Base-by-base conservation (phyloP, 2,329 filamentous ascomycete species). In the Apiospora saccharicola region DNA sequence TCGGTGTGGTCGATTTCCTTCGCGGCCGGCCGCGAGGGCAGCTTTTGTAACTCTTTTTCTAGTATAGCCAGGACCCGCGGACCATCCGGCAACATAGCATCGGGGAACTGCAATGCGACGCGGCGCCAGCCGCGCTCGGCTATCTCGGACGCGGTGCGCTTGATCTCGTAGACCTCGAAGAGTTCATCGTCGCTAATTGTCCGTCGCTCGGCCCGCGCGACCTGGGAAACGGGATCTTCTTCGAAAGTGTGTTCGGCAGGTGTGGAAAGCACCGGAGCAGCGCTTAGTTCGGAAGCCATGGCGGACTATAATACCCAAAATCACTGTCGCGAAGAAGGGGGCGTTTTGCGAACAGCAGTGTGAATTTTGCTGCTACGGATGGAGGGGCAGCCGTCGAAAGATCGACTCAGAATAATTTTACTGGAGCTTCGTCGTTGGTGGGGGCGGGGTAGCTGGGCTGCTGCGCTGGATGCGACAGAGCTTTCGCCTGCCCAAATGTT, bases 31-130 rank as follows among this genome's bases (percentile, higher is more conserved):
- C 72, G 72, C 53, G 72, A 47, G 43, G 73, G 16, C 68, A 78
- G 51, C 46, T 73, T 74, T 4, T 73, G 78, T 44, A 86, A 77
- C 68, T 83, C 83, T 13, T 72, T 70, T 19, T 75, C 75, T 74
- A 97, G 82, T 0, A 90, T 85, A 71, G 92, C 90, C 72, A 92
- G 94, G 0, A 98, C 93, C 72, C 92, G 88, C 6, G 94, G 92
- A 12, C 94, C 94, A 86, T 99, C 95, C 0, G 90, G 86, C 0
- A 99, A 88, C 94, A 98, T 97, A 41, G 92, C 88, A 83, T 99
- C 96, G 0, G 96, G 96, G 77, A 99, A 98, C 80, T 99, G 96
- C n/a, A 99, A 85, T 0, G 95, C 96, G 44, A 99, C 89, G 69
- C 93, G 89, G 74, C 84, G 89, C 89, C 94, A 97, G 81, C 87